phyloP scores from a whole-genome alignment of 768 basidiomycete species.

The Leucocoprinus leucothites region DNA sequence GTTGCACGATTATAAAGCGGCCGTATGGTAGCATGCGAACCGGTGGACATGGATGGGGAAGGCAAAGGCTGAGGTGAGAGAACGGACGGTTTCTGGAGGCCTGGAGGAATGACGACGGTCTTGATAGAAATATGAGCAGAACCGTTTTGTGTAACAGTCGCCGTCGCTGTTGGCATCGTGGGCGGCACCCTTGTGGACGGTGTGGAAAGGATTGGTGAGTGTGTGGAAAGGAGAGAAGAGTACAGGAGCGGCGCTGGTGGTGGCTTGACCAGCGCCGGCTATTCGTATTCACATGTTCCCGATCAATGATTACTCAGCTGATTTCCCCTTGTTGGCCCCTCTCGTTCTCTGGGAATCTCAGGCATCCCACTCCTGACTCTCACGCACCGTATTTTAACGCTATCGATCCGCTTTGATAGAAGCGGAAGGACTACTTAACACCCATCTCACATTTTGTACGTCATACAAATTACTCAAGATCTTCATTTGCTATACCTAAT shows the following conservation, averaged over 20 bases:
- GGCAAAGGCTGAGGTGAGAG: neutral
- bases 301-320: slow-evolving; percentile 11
- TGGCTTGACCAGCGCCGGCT: slow-evolving; percentile 2
- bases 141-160: slow-evolving; percentile 13
- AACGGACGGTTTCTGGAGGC: neutral
- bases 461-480: too few relatives aligned
- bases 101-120: slow-evolving; percentile 7
- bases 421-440: too few relatives aligned
- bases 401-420: too few relatives aligned
- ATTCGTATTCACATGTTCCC: slow-evolving; percentile 13
- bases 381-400: too few relatives aligned
- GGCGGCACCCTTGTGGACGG: neutral
- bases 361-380: too few relatives aligned
- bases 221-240: neutral
- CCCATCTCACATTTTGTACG: too few relatives aligned
- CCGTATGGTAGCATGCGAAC: slow-evolving; percentile 49
- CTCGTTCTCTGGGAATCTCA: too few relatives aligned
- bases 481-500: too few relatives aligned
- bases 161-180: slow-evolving; percentile 18
- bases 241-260: neutral
- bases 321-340: neutral
- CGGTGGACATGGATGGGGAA: slow-evolving; percentile 3
- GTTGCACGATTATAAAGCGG: slow-evolving; percentile 77
- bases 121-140: slow-evolving; percentile 9
- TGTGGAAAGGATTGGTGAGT: neutral